Evolutionary conservation across 345 rosid genomes (phyloP), one percentile per base, ranked within the genome.

Genomic region (Hibiscus trionum): DNA sequence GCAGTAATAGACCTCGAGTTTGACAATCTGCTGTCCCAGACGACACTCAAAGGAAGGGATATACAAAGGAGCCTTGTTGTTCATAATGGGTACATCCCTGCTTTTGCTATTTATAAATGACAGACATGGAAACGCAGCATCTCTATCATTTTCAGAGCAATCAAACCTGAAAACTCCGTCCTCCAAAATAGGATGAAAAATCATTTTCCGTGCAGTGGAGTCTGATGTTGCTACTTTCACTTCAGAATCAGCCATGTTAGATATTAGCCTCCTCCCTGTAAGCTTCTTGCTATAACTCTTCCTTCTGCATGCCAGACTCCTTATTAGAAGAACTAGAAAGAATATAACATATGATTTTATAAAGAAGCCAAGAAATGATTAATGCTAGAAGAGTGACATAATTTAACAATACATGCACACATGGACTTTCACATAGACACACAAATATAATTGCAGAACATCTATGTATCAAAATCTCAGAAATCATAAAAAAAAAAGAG

Each of bases 121-220:
- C 46, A 88, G 76, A 77, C 94, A 89, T 10, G 93, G 98, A 79
- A 70, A 76, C 0, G 88, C 90, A 19, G 88, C 84, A n/a, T 71
- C 78, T 78, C 85, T 86, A 60, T 87, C 82, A 15, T 84, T 78
- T 15, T 71, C 66, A 4, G 88, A 88, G 75, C 88, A 86, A 74
- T 93, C 96, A 71, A 93, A 91, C 19, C 96, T 76, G 78, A 93
- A 93, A 80, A 91, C 81, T 42, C 91, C 93, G 11, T 86, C 72
- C 79, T 86, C 96, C 86, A 89, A 71, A 29, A 93, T 88, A 2
- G 94, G 86, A 84, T 86, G 77, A 76, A 75, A 93, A 69, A 87
- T 80, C 97, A 91, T 91, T 49, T 82, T 69, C 27, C 84, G 81
- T 0, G 86, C 53, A 47, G n/a, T 60, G 26, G 69, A 77, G 67